These are phyloP conservation scores for Penicillium odoratum DNA, from an alignment of 495 filamentous ascomycete species.

Conservation along the genomic window DNA sequence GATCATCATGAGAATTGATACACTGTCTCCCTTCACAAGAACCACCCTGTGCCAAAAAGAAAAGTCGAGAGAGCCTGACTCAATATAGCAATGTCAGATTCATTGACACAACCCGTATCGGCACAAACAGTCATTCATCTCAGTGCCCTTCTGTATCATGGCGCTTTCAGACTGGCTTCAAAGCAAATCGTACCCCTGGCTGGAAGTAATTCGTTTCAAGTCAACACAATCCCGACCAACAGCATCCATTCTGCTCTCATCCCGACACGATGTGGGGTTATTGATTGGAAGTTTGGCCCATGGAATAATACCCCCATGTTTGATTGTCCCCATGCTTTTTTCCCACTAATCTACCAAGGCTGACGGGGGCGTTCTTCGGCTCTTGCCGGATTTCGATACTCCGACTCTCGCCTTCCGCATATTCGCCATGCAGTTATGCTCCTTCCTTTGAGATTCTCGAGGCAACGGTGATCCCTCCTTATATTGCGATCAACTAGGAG, in stretches of 20 bases:
- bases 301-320: neutral
- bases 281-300: constrained; percentile 5
- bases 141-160: neutral
- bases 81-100: neutral
- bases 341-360: neutral
- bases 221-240: neutral
- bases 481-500: neutral
- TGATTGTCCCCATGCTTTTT: neutral
- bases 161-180: neutral
- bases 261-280: neutral
- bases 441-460: neutral
- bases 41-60: constrained; percentile 7
- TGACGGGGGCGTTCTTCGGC: neutral
- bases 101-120: neutral
- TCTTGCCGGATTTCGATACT: neutral
- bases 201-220: neutral
- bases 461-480: neutral
- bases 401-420: neutral
- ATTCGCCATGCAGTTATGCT: neutral
- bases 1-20: neutral
- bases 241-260: neutral
- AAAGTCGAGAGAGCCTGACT: neutral
- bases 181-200: neutral
- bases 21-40: neutral
- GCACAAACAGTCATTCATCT: neutral